Evolutionary conservation across 75 land plant species (phyloP), one percentile per base, ranked within the genome.

Genomic region (Sequoiadendron giganteum): DNA sequence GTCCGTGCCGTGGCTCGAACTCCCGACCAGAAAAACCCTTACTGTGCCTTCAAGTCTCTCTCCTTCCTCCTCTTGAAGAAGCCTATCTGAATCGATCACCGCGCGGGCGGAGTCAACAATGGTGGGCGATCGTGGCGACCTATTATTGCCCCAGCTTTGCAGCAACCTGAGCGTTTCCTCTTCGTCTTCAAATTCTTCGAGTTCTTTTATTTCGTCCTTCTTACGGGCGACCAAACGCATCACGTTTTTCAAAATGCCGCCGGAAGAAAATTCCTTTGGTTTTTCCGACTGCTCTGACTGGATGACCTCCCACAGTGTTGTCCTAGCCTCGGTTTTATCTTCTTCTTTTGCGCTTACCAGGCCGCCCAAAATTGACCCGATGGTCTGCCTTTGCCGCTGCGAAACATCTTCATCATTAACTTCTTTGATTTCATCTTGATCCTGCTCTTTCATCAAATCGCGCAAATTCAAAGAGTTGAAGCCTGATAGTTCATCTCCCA

Each of bases 371-470:
- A 85, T 85, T 38, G 86, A 85, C 28, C 86, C 65, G 42, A 85
- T 85, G 25, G 86, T 85, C 65, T 54, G 58, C 68, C 86, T 54
- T 34, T 34, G 40, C 39, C 86, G 39, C 86, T 56, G 42, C 10
- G 85, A 15, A 84, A 84, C 30, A 10, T 16, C 85, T n/a, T 84
- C 85, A 30, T 49, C 56, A 25, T 49, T n/a, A 7, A 34, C 68
- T 45, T 43, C 48, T 47, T n/a, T 28, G 28, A 85, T 85, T 21
- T 85, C 86, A 38, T 30, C 86, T 54, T 36, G 38, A 34, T 85
- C 86, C 14, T 56, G 58, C n/a, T 85, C 86, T 56, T 85, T 85
- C 86, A 85, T 85, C 68, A 85, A 85, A 56, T 85, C 86, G 10
- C 65, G 86, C 86, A 85, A 19, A 85, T 82, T 82, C 48, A 42